phyloP scores from a whole-genome alignment of 805 yeast genomes.

The Yarrowia hollandica region DNA sequence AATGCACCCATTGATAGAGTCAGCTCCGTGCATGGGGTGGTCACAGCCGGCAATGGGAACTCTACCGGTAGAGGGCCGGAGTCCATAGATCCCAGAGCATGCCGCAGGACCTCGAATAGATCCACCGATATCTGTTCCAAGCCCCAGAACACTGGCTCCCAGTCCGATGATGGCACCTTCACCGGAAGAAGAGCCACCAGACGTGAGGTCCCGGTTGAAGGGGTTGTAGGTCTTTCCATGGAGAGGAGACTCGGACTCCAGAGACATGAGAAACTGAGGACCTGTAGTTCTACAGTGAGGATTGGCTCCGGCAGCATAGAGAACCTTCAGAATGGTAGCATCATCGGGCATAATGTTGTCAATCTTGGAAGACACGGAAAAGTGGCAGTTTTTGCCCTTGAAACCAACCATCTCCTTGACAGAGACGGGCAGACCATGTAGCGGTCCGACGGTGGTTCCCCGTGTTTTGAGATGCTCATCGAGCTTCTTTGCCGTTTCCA shows the following conservation, averaged over 20 bases:
- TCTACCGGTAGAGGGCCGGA: slow-evolving; percentile 51
- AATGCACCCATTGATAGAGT: slow-evolving; percentile 59
- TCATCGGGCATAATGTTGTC: slow-evolving; percentile 29
- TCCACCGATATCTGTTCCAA: slow-evolving; percentile 58
- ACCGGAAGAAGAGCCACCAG: slow-evolving; percentile 59
- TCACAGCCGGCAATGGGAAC: slow-evolving; percentile 48
- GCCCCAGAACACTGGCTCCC: slow-evolving; percentile 51
- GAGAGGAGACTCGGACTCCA: slow-evolving; percentile 49
- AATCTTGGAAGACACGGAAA: slow-evolving; percentile 4
- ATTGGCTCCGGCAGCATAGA: slow-evolving; percentile 53
- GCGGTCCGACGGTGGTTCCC: slow-evolving; percentile 57
- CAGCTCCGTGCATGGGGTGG: slow-evolving; percentile 58
- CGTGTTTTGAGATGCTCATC: slow-evolving; percentile 51
- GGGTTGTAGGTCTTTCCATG: slow-evolving; percentile 53
- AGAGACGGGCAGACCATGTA: slow-evolving; percentile 65
- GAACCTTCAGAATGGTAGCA: slow-evolving; percentile 29
- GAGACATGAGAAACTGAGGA: slow-evolving; percentile 58
- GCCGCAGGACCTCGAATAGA: slow-evolving; percentile 52
- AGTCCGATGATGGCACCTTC: slow-evolving; percentile 51
- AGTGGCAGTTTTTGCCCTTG: slow-evolving; percentile 28
- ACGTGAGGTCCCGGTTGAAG: slow-evolving; percentile 45
- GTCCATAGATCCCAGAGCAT: slow-evolving; percentile 46
- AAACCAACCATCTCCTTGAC: slow-evolving; percentile 38
- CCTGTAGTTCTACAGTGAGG: slow-evolving; percentile 62
- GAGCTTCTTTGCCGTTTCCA: slow-evolving; percentile 48